Evolutionary conservation across 305 asterid genomes (phyloP), one percentile per base, ranked within the genome.

Genomic region (Solanum chacoense): DNA sequence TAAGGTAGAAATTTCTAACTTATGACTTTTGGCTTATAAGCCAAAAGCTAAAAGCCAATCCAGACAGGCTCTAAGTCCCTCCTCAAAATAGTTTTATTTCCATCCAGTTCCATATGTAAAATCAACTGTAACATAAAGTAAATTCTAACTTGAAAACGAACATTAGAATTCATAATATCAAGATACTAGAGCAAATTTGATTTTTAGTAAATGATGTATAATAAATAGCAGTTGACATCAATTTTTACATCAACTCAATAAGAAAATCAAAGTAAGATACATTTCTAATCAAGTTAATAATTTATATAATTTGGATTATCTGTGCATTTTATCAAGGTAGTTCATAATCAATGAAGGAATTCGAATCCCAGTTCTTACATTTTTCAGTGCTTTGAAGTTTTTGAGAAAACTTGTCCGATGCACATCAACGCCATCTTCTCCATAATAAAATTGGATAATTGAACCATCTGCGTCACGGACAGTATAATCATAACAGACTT

Each of bases 401-500:
- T 93, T 95, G 55, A 97, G 95, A 90, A 95, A 97, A 93, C 99
- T 94, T 37, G 99, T 96, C 91, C 91, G 91, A 93, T 94, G 99
- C 85, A 93, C 95, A 91, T 97, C 99, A 91, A 96, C 96, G 59
- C 98, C 99, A 92, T 97, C 99, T 93, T 97, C 99, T 87, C 99
- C 99, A 87, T 97, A 97, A 87, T 89, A 93, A 92, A 97, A 97
- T 86, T 97, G 99, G 92, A 97, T 88, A 40, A 97, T 93, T 88
- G 99, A 96, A 90, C 99, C 98, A 95, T 97, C 99, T 86, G 98
- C 93, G 92, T 97, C 99, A 89, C 99, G 99, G 78, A 97, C 99
- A 37, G 98, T 97, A 92, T 93, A 94, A 91, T 97, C 99, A 90
- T 97, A 95, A 91, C 95, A 90, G 88, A 97, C 98, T 94, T 94